A percentile compares a stretch with the other conserved stretches of the same genome.
These are phyloP conservation scores for Coemansia sp. DNA, from an alignment of 192 early-diverging fungal species.

Conservation along the genomic window DNA sequence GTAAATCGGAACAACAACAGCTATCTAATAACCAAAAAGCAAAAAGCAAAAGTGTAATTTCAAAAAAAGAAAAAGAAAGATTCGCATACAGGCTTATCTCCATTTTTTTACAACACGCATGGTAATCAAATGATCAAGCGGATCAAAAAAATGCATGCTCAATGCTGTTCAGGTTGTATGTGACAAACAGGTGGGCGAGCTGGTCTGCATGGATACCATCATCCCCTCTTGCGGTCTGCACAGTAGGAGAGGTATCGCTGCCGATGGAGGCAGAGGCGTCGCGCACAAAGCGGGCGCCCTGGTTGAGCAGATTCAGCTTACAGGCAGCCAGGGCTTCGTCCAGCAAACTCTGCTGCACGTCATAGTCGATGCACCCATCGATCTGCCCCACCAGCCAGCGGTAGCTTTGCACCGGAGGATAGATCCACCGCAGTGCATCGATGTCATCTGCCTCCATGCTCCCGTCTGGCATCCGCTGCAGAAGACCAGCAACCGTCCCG, in stretches of 20 bases:
- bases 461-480: constrained; percentile 7
- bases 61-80: no score
- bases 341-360: constrained; percentile 31
- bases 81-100: no score
- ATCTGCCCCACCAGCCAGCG: constrained; percentile 45
- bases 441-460: constrained; percentile 8
- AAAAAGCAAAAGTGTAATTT: no score
- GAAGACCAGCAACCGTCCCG: background rate
- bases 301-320: constrained; percentile 34
- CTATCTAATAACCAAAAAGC: no score
- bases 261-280: no score
- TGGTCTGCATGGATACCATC: constrained; percentile 27
- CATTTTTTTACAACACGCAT: no score
- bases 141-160: constrained; percentile 5
- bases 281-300: constrained; percentile 28
- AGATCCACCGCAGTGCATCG: constrained; percentile 30
- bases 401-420: constrained; percentile 30
- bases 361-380: constrained; percentile 37
- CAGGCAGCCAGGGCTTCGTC: constrained; percentile 38
- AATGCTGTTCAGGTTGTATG: constrained; percentile 11
- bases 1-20: no score
- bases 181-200: constrained; percentile 39
- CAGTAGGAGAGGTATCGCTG: no score
- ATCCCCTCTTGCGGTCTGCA: no score
- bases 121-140: background rate